Conservation (phyloP, 2,329 filamentous ascomycete species). For the Botrytis byssoidea region DNA sequence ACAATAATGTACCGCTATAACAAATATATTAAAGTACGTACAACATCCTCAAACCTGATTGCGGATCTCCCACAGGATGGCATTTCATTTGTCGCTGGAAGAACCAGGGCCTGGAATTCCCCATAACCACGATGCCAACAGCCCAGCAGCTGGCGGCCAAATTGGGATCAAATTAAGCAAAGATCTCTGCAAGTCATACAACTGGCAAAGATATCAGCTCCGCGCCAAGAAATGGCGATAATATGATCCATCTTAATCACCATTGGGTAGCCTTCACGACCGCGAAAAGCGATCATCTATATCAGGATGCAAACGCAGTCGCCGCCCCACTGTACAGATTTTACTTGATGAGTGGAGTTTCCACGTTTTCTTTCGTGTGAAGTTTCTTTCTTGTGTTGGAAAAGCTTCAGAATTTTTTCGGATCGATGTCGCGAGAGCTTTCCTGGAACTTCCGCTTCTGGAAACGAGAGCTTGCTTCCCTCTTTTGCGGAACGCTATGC, state of each 20-base stretch:
- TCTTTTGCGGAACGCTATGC: not conserved
- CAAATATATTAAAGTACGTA: constrained; percentile 2
- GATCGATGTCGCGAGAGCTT: constrained; percentile 7
- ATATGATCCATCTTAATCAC: not conserved
- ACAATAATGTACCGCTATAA: not conserved
- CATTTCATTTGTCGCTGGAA: not conserved
- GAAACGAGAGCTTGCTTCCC: constrained; percentile 11
- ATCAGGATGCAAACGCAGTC: not conserved
- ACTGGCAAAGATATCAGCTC: not conserved
- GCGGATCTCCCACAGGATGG: not conserved
- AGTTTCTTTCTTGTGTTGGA: not conserved
- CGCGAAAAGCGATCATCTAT: not conserved
- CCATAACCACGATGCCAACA: not conserved
- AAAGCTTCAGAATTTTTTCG: not conserved
- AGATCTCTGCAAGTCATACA: not conserved
- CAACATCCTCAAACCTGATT: not conserved
- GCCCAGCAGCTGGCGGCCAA: not conserved
- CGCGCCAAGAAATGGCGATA: constrained; percentile 1
- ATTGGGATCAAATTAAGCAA: not conserved
- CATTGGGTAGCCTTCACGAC: not conserved
- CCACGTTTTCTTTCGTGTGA: not conserved
- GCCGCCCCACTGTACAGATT: not conserved
- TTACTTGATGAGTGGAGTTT: not conserved
- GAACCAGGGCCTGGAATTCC: not conserved
- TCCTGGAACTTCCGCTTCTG: constrained; percentile 8